Evolutionary conservation across 179 eudicot species (phyloP), one percentile per base, ranked within the genome.

Genomic region (Beta macrorhiza): DNA sequence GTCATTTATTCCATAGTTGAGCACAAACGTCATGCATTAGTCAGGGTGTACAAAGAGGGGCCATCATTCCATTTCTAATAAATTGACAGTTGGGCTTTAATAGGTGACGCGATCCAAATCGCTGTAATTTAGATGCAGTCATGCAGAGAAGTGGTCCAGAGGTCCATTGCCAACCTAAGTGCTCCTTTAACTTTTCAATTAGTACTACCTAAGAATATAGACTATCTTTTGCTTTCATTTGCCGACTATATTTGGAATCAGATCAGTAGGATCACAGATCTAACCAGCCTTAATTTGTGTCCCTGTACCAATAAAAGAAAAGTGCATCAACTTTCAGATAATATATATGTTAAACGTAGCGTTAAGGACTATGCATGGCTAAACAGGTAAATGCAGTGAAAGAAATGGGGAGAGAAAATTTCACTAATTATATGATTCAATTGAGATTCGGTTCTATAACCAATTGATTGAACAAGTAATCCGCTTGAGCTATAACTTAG

Each of bases 281-380:
- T 29, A 72, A 55, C 75, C 83, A 68, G 69, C 71, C 84, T 57
- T 37, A 37, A 37, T 37, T 57, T 68, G 57, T 81, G 63, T 80
- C 52, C 52, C 63, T 57, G 5, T 62, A 62, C 1, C 5, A 25
- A 37, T 73, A 42, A 56, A 58, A 56, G 22, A 55, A 81, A 81
- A 75, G 75, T 53, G 52, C 67, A 65, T 5, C 0, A 67, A 74
- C 83, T 80, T 64, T 80, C 47, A 5, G 67, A 63, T 37, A 37
- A 37, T 37, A 63, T 10, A 9, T 63, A 61, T 61, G 13, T 61
- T 61, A 25, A 63, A 11, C 15, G 2, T 8, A 17, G 52, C 0
- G 25, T 69, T 9, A 63, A 56, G 17, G 14, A 15, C 59, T 56
- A 15, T 56, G 16, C 17, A 15, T 56, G 59, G 59, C 15, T 13